Conservation (phyloP, 805 yeast species). For the Yamadazyma sp. region DNA sequence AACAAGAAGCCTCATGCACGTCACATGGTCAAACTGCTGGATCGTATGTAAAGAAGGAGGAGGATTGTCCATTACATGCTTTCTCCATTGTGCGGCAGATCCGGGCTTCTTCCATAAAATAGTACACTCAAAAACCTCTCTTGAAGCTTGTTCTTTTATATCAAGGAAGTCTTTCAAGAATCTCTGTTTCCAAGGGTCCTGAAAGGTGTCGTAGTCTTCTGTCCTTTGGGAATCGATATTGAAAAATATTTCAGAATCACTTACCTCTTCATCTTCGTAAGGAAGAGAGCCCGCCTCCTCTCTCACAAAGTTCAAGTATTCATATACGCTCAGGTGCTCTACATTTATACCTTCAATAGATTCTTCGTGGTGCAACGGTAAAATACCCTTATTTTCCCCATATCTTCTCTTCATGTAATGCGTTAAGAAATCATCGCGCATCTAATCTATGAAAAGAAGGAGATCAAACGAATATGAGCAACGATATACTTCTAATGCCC, state of each 20-base stretch:
- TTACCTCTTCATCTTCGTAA: background rate
- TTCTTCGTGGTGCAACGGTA: slow-evolving; percentile 3
- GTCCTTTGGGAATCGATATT: slow-evolving; percentile 3
- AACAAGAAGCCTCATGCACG: slow-evolving; percentile 33
- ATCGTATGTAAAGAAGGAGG: slow-evolving; percentile 29
- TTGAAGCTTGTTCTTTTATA: background rate
- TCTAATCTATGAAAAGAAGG: slow-evolving; percentile 6
- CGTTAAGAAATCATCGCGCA: background rate
- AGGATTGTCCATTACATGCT: slow-evolving; percentile 23
- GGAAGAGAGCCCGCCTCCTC: slow-evolving; percentile 20
- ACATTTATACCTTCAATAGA: slow-evolving; percentile 9
- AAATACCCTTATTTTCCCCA: slow-evolving; percentile 1
- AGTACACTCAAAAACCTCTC: background rate
- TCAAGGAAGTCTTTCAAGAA: slow-evolving; percentile 10
- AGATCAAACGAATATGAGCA: slow-evolving; percentile 1
- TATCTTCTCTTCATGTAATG: slow-evolving; percentile 6
- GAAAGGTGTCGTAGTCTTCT: slow-evolving; percentile 4
- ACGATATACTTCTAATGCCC: background rate
- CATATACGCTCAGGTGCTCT: slow-evolving; percentile 18
- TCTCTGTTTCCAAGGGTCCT: slow-evolving; percentile 13
- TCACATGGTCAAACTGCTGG: slow-evolving; percentile 27
- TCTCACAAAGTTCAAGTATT: slow-evolving; percentile 30
- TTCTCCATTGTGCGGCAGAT: slow-evolving; percentile 33
- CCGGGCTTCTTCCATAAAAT: slow-evolving; percentile 18
- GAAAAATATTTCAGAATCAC: slow-evolving; percentile 2